A percentile compares a stretch with the other conserved stretches of the same genome.
Evolutionary conservation across 805 yeast species (phyloP).

Genomic region (Saturnispora serradocipensis): DNA sequence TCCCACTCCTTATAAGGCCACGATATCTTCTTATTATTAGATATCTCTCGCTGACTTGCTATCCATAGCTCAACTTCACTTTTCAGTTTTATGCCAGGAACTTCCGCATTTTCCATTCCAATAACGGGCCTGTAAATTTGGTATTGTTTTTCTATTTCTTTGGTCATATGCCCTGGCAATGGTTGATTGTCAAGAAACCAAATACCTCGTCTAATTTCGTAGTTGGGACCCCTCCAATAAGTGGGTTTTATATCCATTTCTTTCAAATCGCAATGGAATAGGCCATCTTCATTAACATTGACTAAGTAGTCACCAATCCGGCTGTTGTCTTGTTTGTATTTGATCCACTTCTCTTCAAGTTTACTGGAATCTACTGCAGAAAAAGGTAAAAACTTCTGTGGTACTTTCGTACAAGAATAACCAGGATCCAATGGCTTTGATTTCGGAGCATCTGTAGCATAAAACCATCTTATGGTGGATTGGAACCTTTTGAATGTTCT

Average conservation of each 20-base stretch:
- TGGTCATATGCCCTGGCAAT: conserved; percentile 34
- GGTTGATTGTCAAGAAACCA: conserved; percentile 72
- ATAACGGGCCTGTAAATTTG: conserved; percentile 21
- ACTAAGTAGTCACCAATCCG: conserved; percentile 22
- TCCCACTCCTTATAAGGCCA: conserved; percentile 23
- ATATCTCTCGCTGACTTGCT: conserved; percentile 19
- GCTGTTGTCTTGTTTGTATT: conserved; percentile 4
- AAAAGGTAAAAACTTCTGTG: conserved; percentile 62
- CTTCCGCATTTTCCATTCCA: background rate
- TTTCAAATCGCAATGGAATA: conserved; percentile 61
- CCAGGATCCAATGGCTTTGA: conserved; percentile 54
- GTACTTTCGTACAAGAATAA: conserved; percentile 40
- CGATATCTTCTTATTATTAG: background rate
- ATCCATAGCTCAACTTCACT: conserved; percentile 24
- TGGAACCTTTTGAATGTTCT: background rate
- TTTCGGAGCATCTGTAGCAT: conserved; percentile 71
- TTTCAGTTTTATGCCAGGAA: conserved; percentile 11
- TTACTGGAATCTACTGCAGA: conserved; percentile 50
- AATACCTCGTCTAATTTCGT: conserved; percentile 72
- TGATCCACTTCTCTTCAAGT: conserved; percentile 44
- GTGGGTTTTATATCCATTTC: conserved; percentile 52
- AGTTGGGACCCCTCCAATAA: conserved; percentile 84
- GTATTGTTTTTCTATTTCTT: conserved; percentile 53
- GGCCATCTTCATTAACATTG: conserved; percentile 70
- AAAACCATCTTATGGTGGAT: conserved; percentile 50